Evolutionary conservation across 106 monocot genomes (phyloP), one percentile per base, ranked within the genome.

Genomic region (Acanthochlamys bracteata): DNA sequence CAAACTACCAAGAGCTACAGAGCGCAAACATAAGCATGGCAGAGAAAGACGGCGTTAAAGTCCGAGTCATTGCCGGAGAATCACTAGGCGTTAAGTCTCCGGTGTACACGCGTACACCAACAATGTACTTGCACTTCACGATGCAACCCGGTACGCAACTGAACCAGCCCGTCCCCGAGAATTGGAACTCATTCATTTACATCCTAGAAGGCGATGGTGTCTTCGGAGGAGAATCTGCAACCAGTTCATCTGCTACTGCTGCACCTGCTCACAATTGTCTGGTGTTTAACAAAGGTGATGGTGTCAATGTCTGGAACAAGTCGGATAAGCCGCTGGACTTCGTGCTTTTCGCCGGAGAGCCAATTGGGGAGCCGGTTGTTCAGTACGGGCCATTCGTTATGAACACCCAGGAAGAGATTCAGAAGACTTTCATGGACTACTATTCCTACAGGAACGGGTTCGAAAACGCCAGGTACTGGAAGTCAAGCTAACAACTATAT

Each of bases 71-170:
- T 13, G 92, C 92, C 47, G 98, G 98, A 2, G 89, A 99, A 57
- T 77, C 92, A 2, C 79, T 88, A 25, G 98, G 98, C 7, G 77
- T 83, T 13, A 71, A 75, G 19, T 99, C 98, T 0, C 92, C 98
- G 0, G 83, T 99, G 60, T 84, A 99, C 83, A 99, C 92, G 0
- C 70, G 84, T 13, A 99, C 98, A 11, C 98, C 98, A 1, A 99
- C 92, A 45, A 85, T 92, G 79, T 99, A 81, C 54, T 77, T 99
- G 15, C 88, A 99, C 62, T 99, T 99, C 85, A 89, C 86, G 7
- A 42, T 99, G 76, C 53, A 79, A 23, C 88, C 88, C 0, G 92
- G 85, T 0, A 65, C 98, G 0, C 75, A 80, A 24, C 47, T 92
- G 17, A 62, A 77, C 58, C 98, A 92, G 53, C 72, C 58, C 0